These are phyloP conservation scores for Phlegmacium glaucopus DNA, from an alignment of 768 basidiomycete genomes.

Conservation along the genomic window DNA sequence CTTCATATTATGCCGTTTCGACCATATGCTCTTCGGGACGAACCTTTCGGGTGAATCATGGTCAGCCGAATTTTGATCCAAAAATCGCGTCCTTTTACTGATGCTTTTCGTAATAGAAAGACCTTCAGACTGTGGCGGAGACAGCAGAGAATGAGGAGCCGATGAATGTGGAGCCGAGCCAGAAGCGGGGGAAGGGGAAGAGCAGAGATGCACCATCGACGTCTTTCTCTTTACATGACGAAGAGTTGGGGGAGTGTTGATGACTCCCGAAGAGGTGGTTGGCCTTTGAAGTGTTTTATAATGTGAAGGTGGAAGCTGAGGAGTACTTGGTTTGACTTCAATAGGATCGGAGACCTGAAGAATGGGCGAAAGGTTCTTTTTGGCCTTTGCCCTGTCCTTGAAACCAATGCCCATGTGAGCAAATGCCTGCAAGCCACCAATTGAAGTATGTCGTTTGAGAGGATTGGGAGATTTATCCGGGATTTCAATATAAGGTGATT, in stretches of 20 bases:
- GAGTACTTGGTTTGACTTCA: slow-evolving; percentile 15
- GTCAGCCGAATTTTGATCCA: slow-evolving; percentile 10
- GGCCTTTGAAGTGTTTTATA: neutral
- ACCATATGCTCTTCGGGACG: slow-evolving; percentile 34
- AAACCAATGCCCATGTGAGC: slow-evolving; percentile 30
- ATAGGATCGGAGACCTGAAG: slow-evolving; percentile 8
- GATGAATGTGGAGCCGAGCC: slow-evolving; percentile 2
- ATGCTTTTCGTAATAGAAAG: neutral
- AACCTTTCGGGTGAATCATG: slow-evolving; percentile 15
- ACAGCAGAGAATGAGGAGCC: slow-evolving; percentile 5
- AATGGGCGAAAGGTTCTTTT: slow-evolving; percentile 8
- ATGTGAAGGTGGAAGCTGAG: slow-evolving; percentile 3
- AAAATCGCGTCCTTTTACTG: slow-evolving; percentile 16
- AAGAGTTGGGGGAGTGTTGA: slow-evolving; percentile 8
- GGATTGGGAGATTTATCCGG: slow-evolving; percentile 4
- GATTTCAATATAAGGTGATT: slow-evolving; percentile 19
- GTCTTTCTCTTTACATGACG: slow-evolving; percentile 33
- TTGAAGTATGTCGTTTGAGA: slow-evolving; percentile 28
- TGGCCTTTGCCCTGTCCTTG: slow-evolving; percentile 23
- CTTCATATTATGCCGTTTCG: slow-evolving; percentile 42
- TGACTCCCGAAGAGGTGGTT: slow-evolving; percentile 5
- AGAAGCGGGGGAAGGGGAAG: slow-evolving; percentile 1
- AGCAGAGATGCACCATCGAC: slow-evolving; percentile 29
- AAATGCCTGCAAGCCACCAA: slow-evolving; percentile 26
- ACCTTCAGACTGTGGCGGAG: slow-evolving; percentile 7